Conservation (phyloP, 192 early-diverging fungal genomes). For the Gorgonomyces haynaldii region DNA sequence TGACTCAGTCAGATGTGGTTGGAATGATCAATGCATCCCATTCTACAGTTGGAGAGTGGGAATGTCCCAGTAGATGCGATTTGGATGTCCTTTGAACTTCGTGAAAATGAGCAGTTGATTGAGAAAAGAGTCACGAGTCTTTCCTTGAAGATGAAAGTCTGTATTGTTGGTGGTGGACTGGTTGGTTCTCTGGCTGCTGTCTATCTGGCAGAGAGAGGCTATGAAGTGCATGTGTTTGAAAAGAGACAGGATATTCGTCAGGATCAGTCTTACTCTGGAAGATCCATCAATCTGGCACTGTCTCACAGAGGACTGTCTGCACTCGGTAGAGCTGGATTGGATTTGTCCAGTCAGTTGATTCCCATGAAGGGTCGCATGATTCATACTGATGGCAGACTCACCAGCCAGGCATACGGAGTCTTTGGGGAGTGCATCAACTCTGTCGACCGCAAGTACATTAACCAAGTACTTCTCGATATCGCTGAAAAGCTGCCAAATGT, state of each 20-base stretch:
- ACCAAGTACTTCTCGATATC: conserved; percentile 64
- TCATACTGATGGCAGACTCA: conserved; percentile 61
- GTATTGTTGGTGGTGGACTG: conserved; percentile 85
- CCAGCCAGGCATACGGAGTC: conserved; percentile 76
- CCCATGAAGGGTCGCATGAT: conserved; percentile 94
- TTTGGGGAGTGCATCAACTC: conserved; percentile 91
- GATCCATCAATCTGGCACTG: conserved; percentile 91
- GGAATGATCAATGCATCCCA: too few species aligned
- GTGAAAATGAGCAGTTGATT: too few species aligned
- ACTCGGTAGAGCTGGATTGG: conserved; percentile 55
- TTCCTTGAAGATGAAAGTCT: too few species aligned
- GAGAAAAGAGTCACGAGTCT: too few species aligned
- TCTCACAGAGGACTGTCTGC: conserved; percentile 77
- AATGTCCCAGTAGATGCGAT: too few species aligned
- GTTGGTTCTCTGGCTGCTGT: conserved; percentile 81
- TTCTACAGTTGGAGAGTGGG: too few species aligned
- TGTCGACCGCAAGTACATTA: conserved; percentile 72
- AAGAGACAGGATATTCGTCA: conserved; percentile 23
- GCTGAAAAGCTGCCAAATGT: conserved; percentile 59
- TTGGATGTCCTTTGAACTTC: too few species aligned
- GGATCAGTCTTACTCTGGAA: conserved; percentile 24
- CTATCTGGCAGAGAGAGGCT: conserved; percentile 84
- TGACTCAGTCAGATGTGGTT: too few species aligned
- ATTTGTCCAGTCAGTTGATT: conserved; percentile 56
- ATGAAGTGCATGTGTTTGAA: conserved; percentile 81